Evolutionary conservation across 2,329 filamentous ascomycete genomes (phyloP).

Genomic region (Cladophialophora immunda): DNA sequence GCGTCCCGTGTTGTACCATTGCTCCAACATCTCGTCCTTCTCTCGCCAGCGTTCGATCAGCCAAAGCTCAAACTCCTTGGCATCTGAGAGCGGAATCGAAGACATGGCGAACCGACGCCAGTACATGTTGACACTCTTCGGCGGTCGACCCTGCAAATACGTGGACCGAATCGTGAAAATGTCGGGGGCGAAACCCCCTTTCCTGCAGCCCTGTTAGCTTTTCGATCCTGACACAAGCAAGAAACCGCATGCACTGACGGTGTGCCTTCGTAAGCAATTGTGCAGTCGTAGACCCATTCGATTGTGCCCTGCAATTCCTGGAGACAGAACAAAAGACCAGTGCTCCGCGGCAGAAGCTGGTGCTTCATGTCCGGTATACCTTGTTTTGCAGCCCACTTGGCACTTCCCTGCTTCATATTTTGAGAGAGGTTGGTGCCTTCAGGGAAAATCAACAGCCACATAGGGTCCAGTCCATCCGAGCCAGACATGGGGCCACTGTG

Average conservation of each 20-base stretch:
- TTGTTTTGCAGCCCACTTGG: conserved; percentile 65
- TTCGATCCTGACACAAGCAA: neutral
- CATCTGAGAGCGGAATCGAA: conserved; percentile 80
- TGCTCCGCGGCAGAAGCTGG: conserved; percentile 67
- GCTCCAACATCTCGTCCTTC: conserved; percentile 88
- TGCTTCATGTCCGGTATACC: conserved; percentile 67
- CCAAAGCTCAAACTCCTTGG: conserved; percentile 82
- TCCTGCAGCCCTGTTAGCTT: conserved; percentile 56
- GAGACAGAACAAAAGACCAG: conserved; percentile 68
- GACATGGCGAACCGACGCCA: conserved; percentile 86
- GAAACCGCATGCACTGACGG: conserved; percentile 68
- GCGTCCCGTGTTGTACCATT: conserved; percentile 77
- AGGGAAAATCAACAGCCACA: conserved; percentile 73
- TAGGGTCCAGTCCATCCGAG: conserved; percentile 62
- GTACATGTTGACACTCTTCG: conserved; percentile 95
- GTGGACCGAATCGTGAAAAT: conserved; percentile 87
- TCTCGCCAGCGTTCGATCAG: conserved; percentile 86
- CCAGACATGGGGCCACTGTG: conserved; percentile 59
- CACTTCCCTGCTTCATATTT: conserved; percentile 64
- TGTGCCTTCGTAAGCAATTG: conserved; percentile 92
- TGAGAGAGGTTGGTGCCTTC: conserved; percentile 70
- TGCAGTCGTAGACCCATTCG: conserved; percentile 78
- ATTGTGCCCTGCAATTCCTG: conserved; percentile 66
- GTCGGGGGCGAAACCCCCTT: conserved; percentile 85
- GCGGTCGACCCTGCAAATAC: conserved; percentile 86